A percentile compares a stretch with the other conserved stretches of the same genome.
Evolutionary conservation across 2,329 filamentous ascomycete genomes (phyloP).

Genomic region (Aspergillus uvarum): DNA sequence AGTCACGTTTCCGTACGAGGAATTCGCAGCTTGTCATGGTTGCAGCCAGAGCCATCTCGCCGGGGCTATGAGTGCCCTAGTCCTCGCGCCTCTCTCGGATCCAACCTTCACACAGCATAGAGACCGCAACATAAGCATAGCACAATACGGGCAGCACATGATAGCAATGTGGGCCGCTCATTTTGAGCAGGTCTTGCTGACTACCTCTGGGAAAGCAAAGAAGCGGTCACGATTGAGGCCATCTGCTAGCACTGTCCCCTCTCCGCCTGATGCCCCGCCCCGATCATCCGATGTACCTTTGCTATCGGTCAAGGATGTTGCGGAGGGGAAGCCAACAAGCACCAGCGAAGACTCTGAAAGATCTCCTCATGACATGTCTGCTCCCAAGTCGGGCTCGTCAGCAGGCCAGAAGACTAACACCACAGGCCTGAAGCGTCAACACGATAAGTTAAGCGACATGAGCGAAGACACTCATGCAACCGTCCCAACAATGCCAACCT

Average conservation of each 20-base stretch:
- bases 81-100: constrained; percentile 23
- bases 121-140: background rate
- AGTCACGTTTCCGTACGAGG: constrained; percentile 23
- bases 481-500: background rate
- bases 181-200: background rate
- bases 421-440: no score
- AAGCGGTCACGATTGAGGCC: background rate
- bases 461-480: background rate
- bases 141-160: constrained; percentile 11
- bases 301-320: no score
- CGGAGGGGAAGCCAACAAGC: no score
- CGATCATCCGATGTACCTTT: no score
- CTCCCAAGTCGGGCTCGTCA: no score
- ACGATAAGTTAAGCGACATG: background rate
- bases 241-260: background rate
- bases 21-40: constrained; percentile 23
- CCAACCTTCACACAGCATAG: constrained; percentile 7
- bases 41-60: constrained; percentile 22
- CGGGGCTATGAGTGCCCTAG: constrained; percentile 20
- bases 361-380: no score
- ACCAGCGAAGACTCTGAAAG: no score
- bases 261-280: no score
- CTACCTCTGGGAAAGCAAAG: background rate
- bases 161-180: constrained; percentile 11
- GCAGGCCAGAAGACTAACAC: no score